These are phyloP conservation scores for Alternaria sp. DNA, from an alignment of 2,329 filamentous ascomycete species.

Conservation along the genomic window DNA sequence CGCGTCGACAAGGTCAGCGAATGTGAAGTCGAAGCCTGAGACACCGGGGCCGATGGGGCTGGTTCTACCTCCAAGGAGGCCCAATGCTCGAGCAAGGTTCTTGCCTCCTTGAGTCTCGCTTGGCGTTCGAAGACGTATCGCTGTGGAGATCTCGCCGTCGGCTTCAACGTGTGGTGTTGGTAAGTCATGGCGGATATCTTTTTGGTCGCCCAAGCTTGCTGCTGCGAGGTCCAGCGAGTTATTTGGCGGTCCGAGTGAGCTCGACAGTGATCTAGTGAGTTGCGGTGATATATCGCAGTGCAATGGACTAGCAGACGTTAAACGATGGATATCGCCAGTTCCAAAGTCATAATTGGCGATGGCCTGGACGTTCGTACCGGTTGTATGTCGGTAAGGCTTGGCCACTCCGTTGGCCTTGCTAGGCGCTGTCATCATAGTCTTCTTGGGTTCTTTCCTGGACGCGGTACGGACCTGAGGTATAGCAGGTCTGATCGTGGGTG, in stretches of 20 bases:
- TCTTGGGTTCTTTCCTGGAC: not conserved
- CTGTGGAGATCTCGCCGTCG: not conserved
- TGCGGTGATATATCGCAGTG: not conserved
- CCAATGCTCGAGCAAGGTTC: not conserved
- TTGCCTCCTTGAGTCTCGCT: not conserved
- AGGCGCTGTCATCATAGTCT: not conserved
- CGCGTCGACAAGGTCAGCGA: not conserved
- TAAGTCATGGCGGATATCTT: not conserved
- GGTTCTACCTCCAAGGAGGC: not conserved
- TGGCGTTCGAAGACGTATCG: not conserved
- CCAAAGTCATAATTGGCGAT: not conserved
- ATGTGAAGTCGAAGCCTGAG: not conserved
- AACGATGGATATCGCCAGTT: not conserved
- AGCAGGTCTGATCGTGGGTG: accelerated
- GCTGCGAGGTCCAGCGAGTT: not conserved
- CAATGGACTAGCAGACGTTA: not conserved
- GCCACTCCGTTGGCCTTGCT: not conserved
- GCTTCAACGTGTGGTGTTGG: not conserved
- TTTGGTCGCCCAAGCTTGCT: not conserved
- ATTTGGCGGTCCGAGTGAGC: too few relatives aligned
- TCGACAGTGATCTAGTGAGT: not conserved
- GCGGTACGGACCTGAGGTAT: not conserved
- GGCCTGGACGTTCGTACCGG: not conserved
- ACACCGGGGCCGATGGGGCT: not conserved
- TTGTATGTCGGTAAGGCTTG: not conserved